Evolutionary conservation across 2,329 filamentous ascomycete genomes (phyloP).

Genomic region (Fusarium liriodendri): DNA sequence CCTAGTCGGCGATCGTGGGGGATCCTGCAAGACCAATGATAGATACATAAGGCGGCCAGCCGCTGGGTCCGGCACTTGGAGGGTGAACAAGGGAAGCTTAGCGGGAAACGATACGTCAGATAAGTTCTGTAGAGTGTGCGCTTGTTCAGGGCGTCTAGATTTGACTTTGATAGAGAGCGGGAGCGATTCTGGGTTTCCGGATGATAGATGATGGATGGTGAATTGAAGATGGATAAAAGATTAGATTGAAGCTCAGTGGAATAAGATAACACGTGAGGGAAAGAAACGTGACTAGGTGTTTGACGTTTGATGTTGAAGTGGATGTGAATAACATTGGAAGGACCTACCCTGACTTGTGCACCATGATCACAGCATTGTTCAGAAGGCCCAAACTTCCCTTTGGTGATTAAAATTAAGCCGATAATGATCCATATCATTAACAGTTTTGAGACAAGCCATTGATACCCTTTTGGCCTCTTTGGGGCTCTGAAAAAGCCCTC

Average conservation of each 20-base stretch:
- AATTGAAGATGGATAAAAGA: neutral
- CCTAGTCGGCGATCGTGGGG: neutral
- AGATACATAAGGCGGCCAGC: neutral
- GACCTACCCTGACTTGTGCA: neutral
- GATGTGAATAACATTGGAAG: neutral
- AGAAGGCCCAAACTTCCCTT: neutral
- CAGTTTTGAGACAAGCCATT: neutral
- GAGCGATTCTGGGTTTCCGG: neutral
- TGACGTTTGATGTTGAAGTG: neutral
- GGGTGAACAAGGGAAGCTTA: constrained; percentile 14
- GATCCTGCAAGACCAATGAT: constrained; percentile 10
- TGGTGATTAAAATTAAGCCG: too few species aligned
- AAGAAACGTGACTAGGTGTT: neutral
- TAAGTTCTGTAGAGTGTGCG: neutral
- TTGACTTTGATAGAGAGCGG: neutral
- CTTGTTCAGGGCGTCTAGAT: neutral
- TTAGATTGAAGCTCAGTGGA: neutral
- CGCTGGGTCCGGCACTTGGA: constrained; percentile 1
- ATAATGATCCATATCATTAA: too few species aligned
- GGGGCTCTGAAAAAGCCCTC: neutral
- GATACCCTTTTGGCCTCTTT: neutral
- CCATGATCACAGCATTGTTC: neutral
- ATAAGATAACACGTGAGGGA: neutral
- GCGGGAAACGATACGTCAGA: constrained; percentile 32
- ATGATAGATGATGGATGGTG: neutral